Evolutionary conservation across 2,329 filamentous ascomycete species (phyloP), one percentile per base, ranked within the genome.

Genomic region (Lasiodiplodia hormozganensis): DNA sequence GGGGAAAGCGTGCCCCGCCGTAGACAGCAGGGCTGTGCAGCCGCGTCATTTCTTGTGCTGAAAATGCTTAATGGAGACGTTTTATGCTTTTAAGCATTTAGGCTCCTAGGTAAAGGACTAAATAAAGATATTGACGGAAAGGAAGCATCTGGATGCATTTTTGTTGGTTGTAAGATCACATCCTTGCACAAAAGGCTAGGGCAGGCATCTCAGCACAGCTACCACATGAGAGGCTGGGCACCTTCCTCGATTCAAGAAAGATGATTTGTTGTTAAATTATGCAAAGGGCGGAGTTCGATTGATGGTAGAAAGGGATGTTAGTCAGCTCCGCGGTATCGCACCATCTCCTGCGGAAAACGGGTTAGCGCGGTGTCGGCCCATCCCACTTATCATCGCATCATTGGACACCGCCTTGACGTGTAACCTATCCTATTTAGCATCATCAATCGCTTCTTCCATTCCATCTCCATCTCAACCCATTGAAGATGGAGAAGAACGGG

Each of bases 401-500:
- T 60, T 60, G 36, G 16, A 47, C 4, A 23, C 28, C 7, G 36
- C 11, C 57, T 10, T 60, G 36, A 47, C 70, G 49, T 71, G 64
- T 34, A 53, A 68, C 68, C n/a, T 60, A 31, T 31, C 65, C 60
- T 25, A 43, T 60, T 52, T 69, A 53, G 56, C 62, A 25, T 53
- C 52, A 65, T 65, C 56, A 18, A 66, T 69, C 21, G 18, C 6
- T 1, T 58, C 62, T 38, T 69, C 58, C 54, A 70, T 53, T 8
- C 4, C 36, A 21, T 68, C 64, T 40, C 67, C 49, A 69, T 71
- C 69, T 69, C 18, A 25, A 25, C 4, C 51, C 11, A 43, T 10
- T 28, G 31, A 25, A 56, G 47, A 76, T 76, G 74, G 73, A 72
- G 16, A 76, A 76, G 64, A 52, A 62, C 25, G 68, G 54, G 16